Base-by-base conservation (phyloP, 805 yeast species). In the Starmerella ratchasimensis region DNA sequence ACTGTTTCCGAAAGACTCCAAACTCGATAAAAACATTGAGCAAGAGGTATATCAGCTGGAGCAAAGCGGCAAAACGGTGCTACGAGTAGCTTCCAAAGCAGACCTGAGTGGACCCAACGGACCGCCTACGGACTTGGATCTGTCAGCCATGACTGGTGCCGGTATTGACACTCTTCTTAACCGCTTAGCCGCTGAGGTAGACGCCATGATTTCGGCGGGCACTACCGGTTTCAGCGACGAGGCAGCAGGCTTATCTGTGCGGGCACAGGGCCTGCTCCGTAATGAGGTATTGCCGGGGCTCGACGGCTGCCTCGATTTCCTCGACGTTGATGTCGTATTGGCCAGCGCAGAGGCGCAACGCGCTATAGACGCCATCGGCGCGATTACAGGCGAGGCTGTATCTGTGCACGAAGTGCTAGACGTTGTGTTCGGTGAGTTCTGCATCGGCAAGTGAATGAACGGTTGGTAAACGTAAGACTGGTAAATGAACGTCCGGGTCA, bases 401-500 rank as follows among this genome's bases (percentile, higher is more conserved):
- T 94, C 93, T 0, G 68, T 86, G 0, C 96, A 90, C 49, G 97
- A 90, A 52, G 74, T 90, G 0, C 62, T 90, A 4, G 95, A 90
- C 1, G 88, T 81, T 1, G 90, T 90, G 0, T 90, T 90, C 53
- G 76, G 94, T 2, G 79, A 74, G 44, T 90, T 90, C 55, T 90
- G 98, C 57, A 83, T 90, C 17, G 98, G 98, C 0, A 88, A 88
- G 57, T 88, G 18, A 17, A 9, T 9, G 9, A 5, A 5, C 19
- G 17, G 22, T 13, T 28, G 10, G 31, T 13, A n/a, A n/a, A n/a
- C n/a, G n/a, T n/a, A n/a, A n/a, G 25, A 11, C 25, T 22, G 25
- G 25, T 22, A 8, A 22, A 8, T 11, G n/a, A n/a, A n/a, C n/a
- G n/a, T n/a, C n/a, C n/a, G n/a, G n/a, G n/a, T n/a, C n/a, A n/a